Percentiles rank a stretch among this genome's conserved stretches.
Evolutionary conservation across 306 rosid species (phyloP).

Genomic region (Gynostemma pentaphyllum): DNA sequence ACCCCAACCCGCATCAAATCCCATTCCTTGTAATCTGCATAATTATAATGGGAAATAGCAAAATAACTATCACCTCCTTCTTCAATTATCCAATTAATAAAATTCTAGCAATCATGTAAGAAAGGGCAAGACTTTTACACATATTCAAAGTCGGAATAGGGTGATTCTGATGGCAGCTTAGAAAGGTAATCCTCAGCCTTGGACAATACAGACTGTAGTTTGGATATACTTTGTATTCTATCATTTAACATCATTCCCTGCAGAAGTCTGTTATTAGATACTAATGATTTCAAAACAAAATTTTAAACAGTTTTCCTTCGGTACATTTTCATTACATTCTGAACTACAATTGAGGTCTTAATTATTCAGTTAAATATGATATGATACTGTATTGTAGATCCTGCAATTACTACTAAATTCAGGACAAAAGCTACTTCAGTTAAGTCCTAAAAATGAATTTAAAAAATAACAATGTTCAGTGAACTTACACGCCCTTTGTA

Average conservation of each 20-base stretch:
- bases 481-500: slow-evolving; percentile 66
- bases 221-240: slow-evolving; percentile 43
- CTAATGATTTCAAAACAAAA: no score
- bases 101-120: neutral
- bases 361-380: neutral
- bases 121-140: slow-evolving; percentile 30
- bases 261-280: slow-evolving; percentile 3
- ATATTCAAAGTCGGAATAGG: slow-evolving; percentile 62
- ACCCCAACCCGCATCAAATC: slow-evolving; percentile 95
- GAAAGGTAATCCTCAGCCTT: slow-evolving; percentile 75
- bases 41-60: slow-evolving; percentile 1
- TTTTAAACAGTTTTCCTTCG: neutral
- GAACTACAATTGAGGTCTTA: neutral
- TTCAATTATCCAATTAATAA: neutral
- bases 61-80: neutral
- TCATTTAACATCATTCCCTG: slow-evolving; percentile 82
- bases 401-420: neutral
- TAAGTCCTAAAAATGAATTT: neutral
- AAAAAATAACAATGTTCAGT: slow-evolving; percentile 3
- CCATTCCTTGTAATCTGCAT: slow-evolving; percentile 76
- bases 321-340: neutral
- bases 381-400: neutral
- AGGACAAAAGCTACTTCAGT: neutral
- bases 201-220: slow-evolving; percentile 58
- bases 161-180: slow-evolving; percentile 43